Base-by-base conservation (phyloP, 1,139 yeast genomes). In the Lodderomyces beijingensis region DNA sequence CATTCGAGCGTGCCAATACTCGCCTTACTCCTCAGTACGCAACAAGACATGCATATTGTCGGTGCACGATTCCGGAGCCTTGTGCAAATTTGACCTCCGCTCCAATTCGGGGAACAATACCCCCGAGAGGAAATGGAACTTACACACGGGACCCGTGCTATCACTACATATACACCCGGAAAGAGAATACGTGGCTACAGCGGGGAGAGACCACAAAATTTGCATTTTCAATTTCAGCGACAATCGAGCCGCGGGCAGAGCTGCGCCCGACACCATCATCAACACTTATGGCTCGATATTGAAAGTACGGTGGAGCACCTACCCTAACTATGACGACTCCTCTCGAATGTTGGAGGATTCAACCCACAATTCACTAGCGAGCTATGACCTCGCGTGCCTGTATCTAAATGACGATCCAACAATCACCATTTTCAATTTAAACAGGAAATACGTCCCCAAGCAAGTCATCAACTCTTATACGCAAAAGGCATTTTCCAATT, bases 81-180 rank as follows among this genome's bases (percentile, higher is more conserved):
- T 91, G 25, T 79, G 85, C 47, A 79, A 83, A 44, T 89, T 87
- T 77, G 99, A 91, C 55, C 47, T 86, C 12, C 68, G 98, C 35
- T 36, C 55, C 2, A 40, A 43, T 7, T 40, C 43, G 19, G 31
- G 31, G 7, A 32, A 36, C 4, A 36, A 41, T 33, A 47, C 57
- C 11, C 74, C 75, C 16, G 96, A 88, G 44, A 65, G 79, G 31
- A 78, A 83, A 40, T 73, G 93, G 56, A 86, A 83, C 47, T 93
- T 95, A 3, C 98, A 91, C 53, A 75, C 91, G 1, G 95, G 95
- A 0, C 94, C 95, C 1, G 97, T 95, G 0, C 64, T 89, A 14
- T 77, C 95, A 2, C 58, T 91, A 7, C 88, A 86, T 49, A 88
- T 95, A 77, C 96, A 89, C 50, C 94, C 95, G 0, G 82, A 79